Evolutionary conservation across 2,329 filamentous ascomycete genomes (phyloP), one percentile per base, ranked within the genome.

Genomic region (Fusarium sp.): DNA sequence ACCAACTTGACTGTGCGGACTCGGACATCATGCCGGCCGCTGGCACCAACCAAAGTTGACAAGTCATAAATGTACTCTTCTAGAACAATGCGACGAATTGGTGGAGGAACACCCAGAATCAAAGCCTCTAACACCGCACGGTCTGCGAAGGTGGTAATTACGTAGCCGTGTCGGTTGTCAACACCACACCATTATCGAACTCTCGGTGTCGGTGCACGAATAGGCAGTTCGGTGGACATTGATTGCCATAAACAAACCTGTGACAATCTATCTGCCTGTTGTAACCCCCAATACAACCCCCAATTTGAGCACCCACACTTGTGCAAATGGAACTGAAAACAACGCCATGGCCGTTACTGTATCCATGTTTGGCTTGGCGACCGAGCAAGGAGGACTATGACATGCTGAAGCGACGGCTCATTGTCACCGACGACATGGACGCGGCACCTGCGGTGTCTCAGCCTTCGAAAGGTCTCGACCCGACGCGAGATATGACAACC

Each of bases 391-490:
- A 50, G 53, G 63, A 46, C 36, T 63, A 66, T 68, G 64, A 61
- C 60, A 72, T 72, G 58, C 67, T 72, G 58, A 66, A 59, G 63
- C 60, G 44, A 66, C 50, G 43, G 51, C 33, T 68, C 48, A 55
- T 58, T 50, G 61, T 66, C 65, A 73, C 65, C 61, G 60, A 68
- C 68, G 63, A 72, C 69, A 59, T 72, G 72, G 72, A 74, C 58
- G 42, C 58, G 72, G 72, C 63, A 68, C 68, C 72, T 61, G 43
- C 57, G 59, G 54, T 60, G 68, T 68, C 62, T 74, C 72, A 69
- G 58, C 38, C 45, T 31, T 40, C 34, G 45, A 67, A 51, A 63
- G 66, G 66, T 51, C 43, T 57, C 34, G 58, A 64, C 45, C 45
- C 33, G 31, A 50, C 34, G 22, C 46, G 43, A 26, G 40, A 33